These are phyloP conservation scores for Iris macrosiphon DNA, from an alignment of 106 monocot genomes.

Conservation along the genomic window DNA sequence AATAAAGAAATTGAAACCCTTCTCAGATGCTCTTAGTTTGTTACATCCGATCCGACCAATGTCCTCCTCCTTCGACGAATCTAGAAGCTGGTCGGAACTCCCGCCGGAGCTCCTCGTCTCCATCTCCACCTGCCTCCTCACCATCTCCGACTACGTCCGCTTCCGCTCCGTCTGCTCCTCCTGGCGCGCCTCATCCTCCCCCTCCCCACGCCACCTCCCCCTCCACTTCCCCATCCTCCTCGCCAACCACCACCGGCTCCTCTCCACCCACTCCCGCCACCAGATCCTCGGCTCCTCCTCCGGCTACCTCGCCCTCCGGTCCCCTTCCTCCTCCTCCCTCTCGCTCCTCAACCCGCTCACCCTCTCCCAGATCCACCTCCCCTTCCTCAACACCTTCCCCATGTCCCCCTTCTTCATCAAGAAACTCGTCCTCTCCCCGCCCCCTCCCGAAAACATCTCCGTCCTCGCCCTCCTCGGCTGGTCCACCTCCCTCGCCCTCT, in stretches of 20 bases:
- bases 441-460: neutral
- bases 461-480: conserved; percentile 8
- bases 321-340: neutral
- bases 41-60: no score
- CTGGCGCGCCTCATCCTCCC: neutral
- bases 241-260: neutral
- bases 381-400: conserved; percentile 1
- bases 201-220: neutral
- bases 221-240: neutral
- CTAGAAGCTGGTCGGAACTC: no score
- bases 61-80: no score
- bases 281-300: conserved; percentile 1
- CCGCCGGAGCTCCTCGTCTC: no score
- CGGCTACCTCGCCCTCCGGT: neutral
- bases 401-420: neutral
- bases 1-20: no score
- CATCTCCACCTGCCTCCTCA: conserved; percentile 10
- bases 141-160: conserved; percentile 1
- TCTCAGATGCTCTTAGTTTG: no score
- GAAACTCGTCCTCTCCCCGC: neutral
- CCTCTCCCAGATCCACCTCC: neutral
- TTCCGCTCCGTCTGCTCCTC: neutral
- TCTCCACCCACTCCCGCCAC: neutral
- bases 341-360: conserved; percentile 8
- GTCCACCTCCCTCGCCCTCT: conserved; percentile 1